A percentile compares a stretch with the other conserved stretches of the same genome.
These are phyloP conservation scores for Incumbomyces delicatus DNA, from an alignment of 2,329 filamentous ascomycete genomes.

Conservation along the genomic window DNA sequence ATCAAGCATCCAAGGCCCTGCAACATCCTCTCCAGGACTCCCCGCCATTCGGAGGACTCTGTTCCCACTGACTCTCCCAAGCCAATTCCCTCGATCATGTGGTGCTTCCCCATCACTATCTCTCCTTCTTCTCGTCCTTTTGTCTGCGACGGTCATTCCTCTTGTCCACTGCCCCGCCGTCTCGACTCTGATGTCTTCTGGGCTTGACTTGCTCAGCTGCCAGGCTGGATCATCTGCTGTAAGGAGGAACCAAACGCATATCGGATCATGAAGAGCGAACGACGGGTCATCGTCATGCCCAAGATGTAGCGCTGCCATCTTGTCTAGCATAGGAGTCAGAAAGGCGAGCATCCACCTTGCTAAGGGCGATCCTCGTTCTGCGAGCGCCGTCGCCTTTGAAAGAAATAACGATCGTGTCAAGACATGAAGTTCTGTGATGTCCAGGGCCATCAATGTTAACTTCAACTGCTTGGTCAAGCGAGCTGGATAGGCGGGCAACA, in stretches of 20 bases:
- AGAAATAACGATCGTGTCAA: conserved; percentile 53
- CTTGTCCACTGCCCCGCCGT: conserved; percentile 88
- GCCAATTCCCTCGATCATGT: conserved; percentile 68
- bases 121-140: conserved; percentile 42
- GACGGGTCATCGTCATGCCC: conserved; percentile 44
- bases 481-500: conserved; percentile 53
- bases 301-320: conserved; percentile 54
- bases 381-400: conserved; percentile 43
- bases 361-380: conserved; percentile 53
- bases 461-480: conserved; percentile 54
- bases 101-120: conserved; percentile 47
- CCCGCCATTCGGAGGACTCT: conserved; percentile 62
- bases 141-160: conserved; percentile 80
- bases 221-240: conserved; percentile 35
- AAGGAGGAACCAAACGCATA: conserved; percentile 70
- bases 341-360: conserved; percentile 66
- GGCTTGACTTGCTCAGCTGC: conserved; percentile 40
- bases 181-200: conserved; percentile 81
- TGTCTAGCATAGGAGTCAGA: conserved; percentile 58
- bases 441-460: conserved; percentile 63
- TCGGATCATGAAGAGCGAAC: conserved; percentile 64
- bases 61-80: conserved; percentile 66
- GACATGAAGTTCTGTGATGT: conserved; percentile 64
- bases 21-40: conserved; percentile 54
- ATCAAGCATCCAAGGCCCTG: conserved; percentile 6